These are phyloP conservation scores for Mycena belliarum DNA, from an alignment of 768 basidiomycete genomes.

Conservation along the genomic window DNA sequence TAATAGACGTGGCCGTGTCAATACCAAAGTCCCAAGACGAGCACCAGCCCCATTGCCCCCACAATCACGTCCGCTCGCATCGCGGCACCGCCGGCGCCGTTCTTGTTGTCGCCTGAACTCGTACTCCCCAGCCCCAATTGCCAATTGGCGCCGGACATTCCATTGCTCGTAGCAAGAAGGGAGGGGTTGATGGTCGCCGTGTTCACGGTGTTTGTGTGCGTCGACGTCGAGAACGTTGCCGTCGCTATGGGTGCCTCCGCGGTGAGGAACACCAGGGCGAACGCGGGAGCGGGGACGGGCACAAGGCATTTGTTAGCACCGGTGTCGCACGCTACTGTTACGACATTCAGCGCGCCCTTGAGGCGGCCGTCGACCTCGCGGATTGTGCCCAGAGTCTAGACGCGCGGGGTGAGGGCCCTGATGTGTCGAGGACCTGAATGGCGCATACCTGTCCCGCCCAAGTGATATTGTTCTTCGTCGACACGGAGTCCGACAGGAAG, in stretches of 20 bases:
- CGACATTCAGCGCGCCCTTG: slow-evolving; percentile 18
- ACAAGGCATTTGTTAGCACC: slow-evolving; percentile 25
- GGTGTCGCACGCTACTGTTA: slow-evolving; percentile 25
- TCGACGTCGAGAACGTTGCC: slow-evolving; percentile 16
- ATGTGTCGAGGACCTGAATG: not conserved
- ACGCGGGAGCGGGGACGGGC: slow-evolving; percentile 29
- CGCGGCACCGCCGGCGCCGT: not conserved
- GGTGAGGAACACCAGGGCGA: slow-evolving; percentile 31
- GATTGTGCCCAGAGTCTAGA: slow-evolving; percentile 2
- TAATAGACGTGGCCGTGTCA: not conserved
- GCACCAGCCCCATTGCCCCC: not conserved
- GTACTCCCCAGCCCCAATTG: slow-evolving; percentile 18
- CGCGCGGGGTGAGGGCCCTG: not conserved
- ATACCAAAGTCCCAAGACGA: not conserved
- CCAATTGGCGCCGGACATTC: slow-evolving; percentile 15
- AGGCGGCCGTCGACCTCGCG: slow-evolving; percentile 27
- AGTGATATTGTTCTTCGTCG: slow-evolving; percentile 64
- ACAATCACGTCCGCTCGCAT: not conserved
- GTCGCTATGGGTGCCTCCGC: not conserved
- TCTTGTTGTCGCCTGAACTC: slow-evolving; percentile 1
- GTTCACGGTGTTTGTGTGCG: not conserved
- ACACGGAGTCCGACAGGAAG: slow-evolving; percentile 54
- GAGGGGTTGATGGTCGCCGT: slow-evolving; percentile 12
- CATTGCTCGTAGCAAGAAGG: slow-evolving; percentile 19
- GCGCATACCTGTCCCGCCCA: slow-evolving; percentile 73